These are phyloP conservation scores for Mortierella sp. DNA, from an alignment of 371 early-diverging fungal species.

Conservation along the genomic window DNA sequence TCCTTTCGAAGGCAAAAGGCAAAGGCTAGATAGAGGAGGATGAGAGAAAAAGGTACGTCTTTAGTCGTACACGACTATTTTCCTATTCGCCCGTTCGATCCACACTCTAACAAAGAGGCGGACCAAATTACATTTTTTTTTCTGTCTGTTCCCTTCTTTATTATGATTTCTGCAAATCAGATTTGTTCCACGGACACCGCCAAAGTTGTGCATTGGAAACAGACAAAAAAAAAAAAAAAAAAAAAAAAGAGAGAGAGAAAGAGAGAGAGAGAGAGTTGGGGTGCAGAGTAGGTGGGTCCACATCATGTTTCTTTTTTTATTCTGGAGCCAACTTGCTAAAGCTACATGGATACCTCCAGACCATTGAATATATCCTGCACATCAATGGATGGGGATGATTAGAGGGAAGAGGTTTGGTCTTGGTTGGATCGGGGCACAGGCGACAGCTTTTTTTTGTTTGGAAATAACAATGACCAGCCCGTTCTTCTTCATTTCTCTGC, in stretches of 20 bases:
- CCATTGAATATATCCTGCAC: too few relatives aligned
- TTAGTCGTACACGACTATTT: neutral
- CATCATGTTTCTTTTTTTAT: neutral
- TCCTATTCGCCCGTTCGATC: neutral
- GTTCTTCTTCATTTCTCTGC: too few relatives aligned
- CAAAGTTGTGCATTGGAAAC: neutral
- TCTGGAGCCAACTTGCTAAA: too few relatives aligned
- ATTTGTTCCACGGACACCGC: constrained; percentile 21
- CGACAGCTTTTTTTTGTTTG: too few relatives aligned
- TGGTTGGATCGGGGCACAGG: too few relatives aligned
- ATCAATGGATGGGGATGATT: too few relatives aligned
- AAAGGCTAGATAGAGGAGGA: neutral
- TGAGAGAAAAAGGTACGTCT: neutral
- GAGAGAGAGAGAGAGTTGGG: neutral
- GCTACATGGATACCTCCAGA: too few relatives aligned
- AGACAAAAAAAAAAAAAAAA: neutral
- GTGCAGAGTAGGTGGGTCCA: neutral
- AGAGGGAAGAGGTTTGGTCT: too few relatives aligned
- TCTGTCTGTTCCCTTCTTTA: neutral
- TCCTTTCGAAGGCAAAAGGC: neutral
- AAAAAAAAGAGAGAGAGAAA: neutral
- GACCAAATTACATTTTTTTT: neutral
- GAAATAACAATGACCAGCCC: too few relatives aligned
- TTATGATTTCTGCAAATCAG: constrained; percentile 5
- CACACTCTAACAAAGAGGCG: neutral